Evolutionary conservation across 1,284 basidiomycete genomes (phyloP), one percentile per base, ranked within the genome.

Genomic region (Apiotrichum domesticum): DNA sequence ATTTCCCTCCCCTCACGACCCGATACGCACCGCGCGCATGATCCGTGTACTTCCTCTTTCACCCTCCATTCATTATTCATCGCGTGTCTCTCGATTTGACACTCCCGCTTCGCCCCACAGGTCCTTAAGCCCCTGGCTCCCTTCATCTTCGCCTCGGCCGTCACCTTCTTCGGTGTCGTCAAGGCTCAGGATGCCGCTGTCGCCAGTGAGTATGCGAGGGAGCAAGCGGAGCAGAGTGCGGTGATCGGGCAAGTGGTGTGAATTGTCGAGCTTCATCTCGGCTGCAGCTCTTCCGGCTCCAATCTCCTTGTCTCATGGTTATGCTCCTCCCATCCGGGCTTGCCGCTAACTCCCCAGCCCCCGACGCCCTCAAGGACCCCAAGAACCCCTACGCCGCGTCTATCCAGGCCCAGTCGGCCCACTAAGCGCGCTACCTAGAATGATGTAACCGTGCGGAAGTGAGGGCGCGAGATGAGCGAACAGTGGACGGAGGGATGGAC

Each of bases 101-200:
- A 21, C 21, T 21, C 21, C 21, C 21, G 21, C 21, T 46, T 46
- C 35, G n/a, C 29, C 3, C 15, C 35, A 54, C 64, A 75, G 73
- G 59, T 73, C 63, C 46, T 66, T 56, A 69, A 70, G 64, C 73
- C 73, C 54, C 52, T 72, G 53, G 66, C 64, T 60, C 71, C 73
- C 49, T 75, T 75, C 71, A 59, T 72, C 61, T 59, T 70, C 62
- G 67, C 67, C 54, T 59, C 63, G 35, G 66, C 51, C 54, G 60
- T 73, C 59, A 69, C 69, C 63, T 65, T 62, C 50, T 67, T 56
- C 57, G 71, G 69, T 55, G 70, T 72, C 49, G 50, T 49, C 55
- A 72, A 72, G 68, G 50, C 66, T 50, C 73, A 75, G 66, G 62
- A 63, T 44, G 54, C 63, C 40, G 69, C 58, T 62, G 59, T 72